Conservation (phyloP, 208 protist genomes). For the Acanthamoeba castellanii region DNA sequence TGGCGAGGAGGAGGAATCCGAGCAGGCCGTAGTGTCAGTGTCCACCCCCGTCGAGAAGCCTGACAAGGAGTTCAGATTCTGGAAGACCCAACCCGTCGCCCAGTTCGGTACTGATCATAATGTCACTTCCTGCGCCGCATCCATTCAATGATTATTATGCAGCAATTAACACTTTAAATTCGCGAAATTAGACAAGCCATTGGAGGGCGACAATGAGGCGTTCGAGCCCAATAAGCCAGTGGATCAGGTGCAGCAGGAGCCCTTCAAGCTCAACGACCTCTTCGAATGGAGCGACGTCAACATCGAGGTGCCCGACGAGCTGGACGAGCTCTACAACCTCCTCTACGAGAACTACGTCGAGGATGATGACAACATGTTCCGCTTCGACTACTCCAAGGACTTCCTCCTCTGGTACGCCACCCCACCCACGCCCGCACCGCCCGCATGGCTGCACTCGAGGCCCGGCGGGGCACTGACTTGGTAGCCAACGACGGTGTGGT, state of each 20-base stretch:
- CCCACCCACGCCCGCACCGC: no score
- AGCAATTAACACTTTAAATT: background rate
- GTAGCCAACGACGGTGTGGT: background rate
- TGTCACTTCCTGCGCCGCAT: background rate
- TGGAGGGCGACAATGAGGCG: slow-evolving; percentile 72
- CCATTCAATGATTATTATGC: background rate
- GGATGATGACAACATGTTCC: slow-evolving; percentile 99
- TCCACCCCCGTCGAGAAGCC: slow-evolving; percentile 44
- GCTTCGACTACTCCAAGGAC: slow-evolving; percentile 98
- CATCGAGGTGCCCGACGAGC: slow-evolving; percentile 90
- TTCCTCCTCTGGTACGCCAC: slow-evolving; percentile 96
- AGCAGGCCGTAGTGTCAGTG: background rate
- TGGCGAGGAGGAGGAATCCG: background rate
- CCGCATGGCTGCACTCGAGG: no score
- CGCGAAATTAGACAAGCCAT: background rate
- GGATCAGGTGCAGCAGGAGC: slow-evolving; percentile 93
- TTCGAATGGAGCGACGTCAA: slow-evolving; percentile 97
- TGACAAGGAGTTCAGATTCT: slow-evolving; percentile 80
- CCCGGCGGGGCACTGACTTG: no score
- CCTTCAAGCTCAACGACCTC: slow-evolving; percentile 92
- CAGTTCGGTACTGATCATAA: background rate
- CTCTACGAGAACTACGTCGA: slow-evolving; percentile 99
- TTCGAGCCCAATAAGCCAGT: slow-evolving; percentile 85
- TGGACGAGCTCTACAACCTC: slow-evolving; percentile 95
- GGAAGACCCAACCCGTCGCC: slow-evolving; percentile 88